Base-by-base conservation (phyloP, 257 asterid genomes). In the Nicotiana attenuata region DNA sequence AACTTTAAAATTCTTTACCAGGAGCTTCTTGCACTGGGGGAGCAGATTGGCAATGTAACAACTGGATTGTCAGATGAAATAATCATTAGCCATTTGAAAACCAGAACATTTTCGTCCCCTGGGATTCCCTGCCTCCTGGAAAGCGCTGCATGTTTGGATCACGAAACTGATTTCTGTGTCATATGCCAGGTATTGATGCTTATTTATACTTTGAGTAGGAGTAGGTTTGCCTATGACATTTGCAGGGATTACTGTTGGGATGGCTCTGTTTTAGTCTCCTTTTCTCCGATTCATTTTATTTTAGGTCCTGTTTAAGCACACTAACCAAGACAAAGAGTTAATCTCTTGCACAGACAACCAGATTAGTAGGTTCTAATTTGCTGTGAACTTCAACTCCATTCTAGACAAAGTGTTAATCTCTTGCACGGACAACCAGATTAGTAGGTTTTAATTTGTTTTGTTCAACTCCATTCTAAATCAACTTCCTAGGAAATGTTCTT, bases 21-120 rank as follows among this genome's bases (percentile, higher is more conserved):
- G 97, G 97, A 95, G 87, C 97, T 93, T 85, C 97, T 93, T 85
- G 97, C 92, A 50, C 81, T 92, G 85, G 99, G 92, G 81, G 97
- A 92, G 84, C 98, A 88, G 87, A 95, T 93, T 60, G 99, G 99
- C 57, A 87, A 88, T 81, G 98, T 91, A 68, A 91, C 89, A 80
- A 90, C 97, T 45, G 98, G 98, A 76, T 81, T 95, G 81, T 83
- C 97, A 1, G 96, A 88, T 84, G 93, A 89, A 81, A 85, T 83
- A 61, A 84, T 91, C 61, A 67, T 67, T 17, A 85, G 81, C 81
- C 85, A 85, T 82, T 83, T 93, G 90, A 91, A 91, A 89, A 82
- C 86, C 45, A 87, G 88, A 87, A 85, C 82, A 57, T 94, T 94
- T 87, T 63, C 86, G 41, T 82, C 87, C 5, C 81, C 86, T 0